These are phyloP conservation scores for Phaeosphaeria sp. DNA, from an alignment of 2,329 filamentous ascomycete genomes.

Conservation along the genomic window DNA sequence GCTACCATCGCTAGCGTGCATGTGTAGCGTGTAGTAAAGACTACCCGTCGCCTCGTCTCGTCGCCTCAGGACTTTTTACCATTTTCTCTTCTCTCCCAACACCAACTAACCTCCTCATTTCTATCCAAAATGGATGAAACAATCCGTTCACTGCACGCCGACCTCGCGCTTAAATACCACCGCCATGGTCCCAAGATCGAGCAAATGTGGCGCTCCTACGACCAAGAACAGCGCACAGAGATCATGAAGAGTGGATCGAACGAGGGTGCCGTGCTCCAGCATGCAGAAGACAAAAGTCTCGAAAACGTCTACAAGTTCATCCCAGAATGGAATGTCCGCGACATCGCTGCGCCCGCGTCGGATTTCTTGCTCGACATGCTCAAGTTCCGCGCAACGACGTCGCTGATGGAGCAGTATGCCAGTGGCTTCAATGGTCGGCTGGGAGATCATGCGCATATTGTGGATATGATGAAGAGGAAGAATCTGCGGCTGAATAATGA, in stretches of 20 bases:
- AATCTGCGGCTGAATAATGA: slow-evolving; percentile 40
- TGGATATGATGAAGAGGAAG: slow-evolving; percentile 42
- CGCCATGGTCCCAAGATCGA: slow-evolving; percentile 47
- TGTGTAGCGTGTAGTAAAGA: too few species aligned
- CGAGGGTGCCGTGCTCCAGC: slow-evolving; percentile 46
- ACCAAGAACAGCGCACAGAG: slow-evolving; percentile 39
- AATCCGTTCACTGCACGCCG: slow-evolving; percentile 43
- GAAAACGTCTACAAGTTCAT: slow-evolving; percentile 51
- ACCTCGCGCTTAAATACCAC: slow-evolving; percentile 51
- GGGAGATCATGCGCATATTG: slow-evolving; percentile 50
- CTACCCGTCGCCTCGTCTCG: too few species aligned
- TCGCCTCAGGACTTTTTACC: too few species aligned
- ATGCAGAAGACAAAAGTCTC: slow-evolving; percentile 44
- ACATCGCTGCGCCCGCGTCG: slow-evolving; percentile 47
- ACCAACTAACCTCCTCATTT: neutral
- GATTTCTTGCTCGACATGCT: slow-evolving; percentile 48
- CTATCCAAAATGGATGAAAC: slow-evolving; percentile 13
- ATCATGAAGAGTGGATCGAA: slow-evolving; percentile 46
- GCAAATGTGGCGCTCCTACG: slow-evolving; percentile 51
- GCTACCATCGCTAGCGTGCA: neutral
- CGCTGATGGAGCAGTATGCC: slow-evolving; percentile 13
- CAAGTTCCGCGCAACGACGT: slow-evolving; percentile 45
- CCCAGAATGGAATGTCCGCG: slow-evolving; percentile 55
- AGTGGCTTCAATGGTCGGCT: slow-evolving; percentile 35
- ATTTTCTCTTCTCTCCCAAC: too few species aligned